Evolutionary conservation across 1,139 yeast species (phyloP).

Genomic region (Suhomyces maxii): DNA sequence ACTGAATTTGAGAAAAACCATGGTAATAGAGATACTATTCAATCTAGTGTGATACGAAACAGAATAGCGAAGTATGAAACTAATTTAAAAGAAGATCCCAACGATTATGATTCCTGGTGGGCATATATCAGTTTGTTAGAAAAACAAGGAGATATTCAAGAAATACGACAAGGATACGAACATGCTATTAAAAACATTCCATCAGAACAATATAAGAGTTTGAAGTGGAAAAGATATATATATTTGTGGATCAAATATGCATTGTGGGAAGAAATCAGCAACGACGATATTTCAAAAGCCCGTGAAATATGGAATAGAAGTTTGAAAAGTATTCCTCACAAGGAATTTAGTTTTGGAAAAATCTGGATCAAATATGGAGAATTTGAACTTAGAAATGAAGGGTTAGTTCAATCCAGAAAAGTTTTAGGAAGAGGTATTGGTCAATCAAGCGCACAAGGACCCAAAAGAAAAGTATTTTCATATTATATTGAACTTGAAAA

Average conservation of each 20-base stretch:
- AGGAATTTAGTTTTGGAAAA: conserved; percentile 64
- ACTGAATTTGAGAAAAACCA: conserved; percentile 65
- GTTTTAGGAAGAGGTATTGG: conserved; percentile 77
- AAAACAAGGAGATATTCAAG: conserved; percentile 4
- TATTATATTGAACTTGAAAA: conserved; percentile 63
- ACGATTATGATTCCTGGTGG: conserved; percentile 85
- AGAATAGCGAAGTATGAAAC: conserved; percentile 58
- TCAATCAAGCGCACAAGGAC: conserved; percentile 35
- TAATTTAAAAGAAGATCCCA: conserved; percentile 45
- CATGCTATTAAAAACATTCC: conserved; percentile 45
- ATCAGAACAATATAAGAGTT: conserved; percentile 30
- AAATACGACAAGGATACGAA: conserved; percentile 34
- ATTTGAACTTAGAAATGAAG: conserved; percentile 66
- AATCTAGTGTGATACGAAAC: conserved; percentile 51
- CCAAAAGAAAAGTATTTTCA: conserved; percentile 59
- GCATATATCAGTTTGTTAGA: conserved; percentile 43
- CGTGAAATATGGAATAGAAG: conserved; percentile 53
- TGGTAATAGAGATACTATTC: conserved; percentile 58
- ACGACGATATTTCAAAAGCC: conserved; percentile 45
- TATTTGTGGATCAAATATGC: conserved; percentile 71
- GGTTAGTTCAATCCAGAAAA: conserved; percentile 58
- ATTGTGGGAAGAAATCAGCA: conserved; percentile 57
- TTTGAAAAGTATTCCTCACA: conserved; percentile 55
- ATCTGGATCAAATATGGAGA: conserved; percentile 73
- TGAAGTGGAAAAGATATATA: conserved; percentile 67